A percentile compares a stretch with the other conserved stretches of the same genome.
phyloP scores from a whole-genome alignment of 306 rosid species.

The Dalbergia cochinchinensis region DNA sequence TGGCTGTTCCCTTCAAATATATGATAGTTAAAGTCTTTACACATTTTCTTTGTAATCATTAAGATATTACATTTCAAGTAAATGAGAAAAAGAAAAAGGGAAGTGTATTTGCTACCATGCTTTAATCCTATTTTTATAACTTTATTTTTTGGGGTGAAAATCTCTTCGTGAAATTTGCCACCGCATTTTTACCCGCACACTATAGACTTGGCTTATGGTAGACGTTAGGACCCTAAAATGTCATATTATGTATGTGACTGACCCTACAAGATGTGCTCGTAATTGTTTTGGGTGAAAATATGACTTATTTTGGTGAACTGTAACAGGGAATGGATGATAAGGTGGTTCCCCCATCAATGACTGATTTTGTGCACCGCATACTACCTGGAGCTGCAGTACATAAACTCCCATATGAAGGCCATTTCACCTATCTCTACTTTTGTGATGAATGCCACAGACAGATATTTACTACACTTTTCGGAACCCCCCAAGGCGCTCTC shows the following conservation, averaged over 20 bases:
- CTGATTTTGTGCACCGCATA: slow-evolving; percentile 93
- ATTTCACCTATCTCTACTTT: slow-evolving; percentile 86
- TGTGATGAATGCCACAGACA: slow-evolving; percentile 98
- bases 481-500: slow-evolving; percentile 94
- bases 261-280: too few species aligned
- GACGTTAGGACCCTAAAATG: too few species aligned
- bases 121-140: slow-evolving; percentile 23
- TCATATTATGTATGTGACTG: too few species aligned
- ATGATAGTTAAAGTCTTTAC: slow-evolving; percentile 9
- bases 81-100: not conserved
- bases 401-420: slow-evolving; percentile 98
- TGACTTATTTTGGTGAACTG: slow-evolving; percentile 47
- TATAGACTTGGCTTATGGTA: too few species aligned
- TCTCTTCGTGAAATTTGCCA: too few species aligned
- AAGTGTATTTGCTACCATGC: slow-evolving; percentile 7
- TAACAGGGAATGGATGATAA: slow-evolving; percentile 96
- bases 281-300: not conserved
- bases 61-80: slow-evolving; percentile 8
- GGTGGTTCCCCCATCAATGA: slow-evolving; percentile 92
- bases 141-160: not conserved
- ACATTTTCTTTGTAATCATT: slow-evolving; percentile 1
- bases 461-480: slow-evolving; percentile 90
- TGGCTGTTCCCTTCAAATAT: slow-evolving; percentile 11
- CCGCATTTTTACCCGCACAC: too few species aligned
- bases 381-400: slow-evolving; percentile 96